Conservation (phyloP, 805 yeast species). For the Cyberlindnera mycetangii region DNA sequence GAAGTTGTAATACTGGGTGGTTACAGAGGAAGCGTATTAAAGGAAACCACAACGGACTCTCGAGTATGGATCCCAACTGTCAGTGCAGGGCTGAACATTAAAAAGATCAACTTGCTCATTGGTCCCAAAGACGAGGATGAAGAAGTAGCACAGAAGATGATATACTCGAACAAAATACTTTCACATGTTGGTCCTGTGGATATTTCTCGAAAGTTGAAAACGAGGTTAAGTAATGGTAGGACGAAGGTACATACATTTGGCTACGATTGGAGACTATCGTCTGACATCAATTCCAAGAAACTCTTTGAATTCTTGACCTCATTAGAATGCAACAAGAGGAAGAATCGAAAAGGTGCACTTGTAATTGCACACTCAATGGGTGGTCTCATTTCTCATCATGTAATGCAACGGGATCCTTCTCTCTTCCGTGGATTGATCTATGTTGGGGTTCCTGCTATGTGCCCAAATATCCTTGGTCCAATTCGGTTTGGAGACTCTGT, state of each 20-base stretch:
- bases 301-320: slow-evolving; percentile 46
- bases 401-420: slow-evolving; percentile 63
- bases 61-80: slow-evolving; percentile 79
- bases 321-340: slow-evolving; percentile 38
- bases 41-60: slow-evolving; percentile 60
- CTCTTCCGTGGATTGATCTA: slow-evolving; percentile 74
- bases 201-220: slow-evolving; percentile 59
- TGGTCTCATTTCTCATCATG: slow-evolving; percentile 80
- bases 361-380: slow-evolving; percentile 95
- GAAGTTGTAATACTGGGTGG: slow-evolving; percentile 85
- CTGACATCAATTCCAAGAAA: slow-evolving; percentile 50
- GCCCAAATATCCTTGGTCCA: slow-evolving; percentile 86
- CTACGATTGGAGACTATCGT: slow-evolving; percentile 90
- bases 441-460: slow-evolving; percentile 81
- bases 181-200: slow-evolving; percentile 88
- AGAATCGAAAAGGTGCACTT: slow-evolving; percentile 55
- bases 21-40: slow-evolving; percentile 75
- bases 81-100: slow-evolving; percentile 76
- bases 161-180: slow-evolving; percentile 74
- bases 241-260: slow-evolving; percentile 71
- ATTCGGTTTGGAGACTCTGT: slow-evolving; percentile 79
- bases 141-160: slow-evolving; percentile 42
- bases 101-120: slow-evolving; percentile 63
- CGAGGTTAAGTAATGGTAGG: slow-evolving; percentile 54
- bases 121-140: slow-evolving; percentile 79